These are phyloP conservation scores for Fusarium tjaetaba DNA, from an alignment of 2,329 filamentous ascomycete genomes.

Conservation along the genomic window DNA sequence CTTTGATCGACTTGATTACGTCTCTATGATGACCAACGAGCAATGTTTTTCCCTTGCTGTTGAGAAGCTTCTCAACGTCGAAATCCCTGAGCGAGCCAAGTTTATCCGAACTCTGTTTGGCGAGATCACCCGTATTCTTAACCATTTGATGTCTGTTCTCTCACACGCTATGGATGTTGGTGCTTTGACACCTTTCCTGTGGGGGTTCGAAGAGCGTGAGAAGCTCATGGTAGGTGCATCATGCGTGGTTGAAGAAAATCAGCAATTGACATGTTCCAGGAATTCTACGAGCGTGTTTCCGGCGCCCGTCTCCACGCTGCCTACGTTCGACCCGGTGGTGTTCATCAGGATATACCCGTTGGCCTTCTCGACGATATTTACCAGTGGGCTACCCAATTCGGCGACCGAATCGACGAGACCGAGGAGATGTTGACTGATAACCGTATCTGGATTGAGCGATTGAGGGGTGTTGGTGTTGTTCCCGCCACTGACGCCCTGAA, in stretches of 20 bases:
- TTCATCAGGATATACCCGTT: conserved; percentile 92
- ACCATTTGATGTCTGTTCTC: conserved; percentile 97
- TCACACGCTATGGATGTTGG: conserved; percentile 99
- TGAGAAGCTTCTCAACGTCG: conserved; percentile 97
- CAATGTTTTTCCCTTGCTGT: conserved; percentile 96
- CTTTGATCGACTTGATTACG: conserved; percentile 98
- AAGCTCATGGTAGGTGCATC: conserved; percentile 88
- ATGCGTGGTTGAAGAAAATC: neutral
- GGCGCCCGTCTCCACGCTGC: conserved; percentile 97
- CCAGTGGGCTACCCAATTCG: conserved; percentile 99
- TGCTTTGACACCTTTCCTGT: conserved; percentile 96
- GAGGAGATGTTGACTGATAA: conserved; percentile 99
- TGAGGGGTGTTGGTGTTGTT: conserved; percentile 91
- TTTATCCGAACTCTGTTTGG: conserved; percentile 96
- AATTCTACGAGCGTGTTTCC: conserved; percentile 99
- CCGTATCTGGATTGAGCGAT: conserved; percentile 97
- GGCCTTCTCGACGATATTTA: conserved; percentile 98
- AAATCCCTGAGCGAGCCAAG: conserved; percentile 94
- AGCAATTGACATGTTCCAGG: conserved; percentile 61
- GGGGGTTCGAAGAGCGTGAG: conserved; percentile 99
- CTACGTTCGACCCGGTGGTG: conserved; percentile 95
- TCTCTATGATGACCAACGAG: conserved; percentile 99
- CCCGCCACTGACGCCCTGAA: conserved; percentile 94
- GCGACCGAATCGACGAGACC: conserved; percentile 97
- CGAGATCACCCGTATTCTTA: conserved; percentile 92